A percentile compares a stretch with the other conserved stretches of the same genome.
Conservation (phyloP, 2,329 filamentous ascomycete species). For the Trichophyton rubrum region DNA sequence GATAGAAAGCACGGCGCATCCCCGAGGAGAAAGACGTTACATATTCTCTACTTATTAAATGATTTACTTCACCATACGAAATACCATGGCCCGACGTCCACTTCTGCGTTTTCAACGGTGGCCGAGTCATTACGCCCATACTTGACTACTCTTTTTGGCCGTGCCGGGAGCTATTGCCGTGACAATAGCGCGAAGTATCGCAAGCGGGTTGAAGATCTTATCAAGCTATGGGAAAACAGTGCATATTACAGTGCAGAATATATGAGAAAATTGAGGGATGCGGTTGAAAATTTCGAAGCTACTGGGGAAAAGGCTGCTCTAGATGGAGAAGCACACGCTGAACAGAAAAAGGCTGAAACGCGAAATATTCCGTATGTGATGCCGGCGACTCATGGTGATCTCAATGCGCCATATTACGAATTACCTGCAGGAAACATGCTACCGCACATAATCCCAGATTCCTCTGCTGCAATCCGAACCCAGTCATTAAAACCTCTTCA, state of each 20-base stretch:
- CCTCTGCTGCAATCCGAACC: constrained; percentile 59
- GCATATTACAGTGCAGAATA: constrained; percentile 47
- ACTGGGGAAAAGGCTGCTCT: constrained; percentile 22
- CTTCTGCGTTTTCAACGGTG: constrained; percentile 38
- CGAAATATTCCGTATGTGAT: constrained; percentile 53
- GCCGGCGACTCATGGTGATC: constrained; percentile 65
- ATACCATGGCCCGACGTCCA: constrained; percentile 33
- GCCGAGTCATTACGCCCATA: constrained; percentile 45
- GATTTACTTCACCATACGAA: constrained; percentile 63
- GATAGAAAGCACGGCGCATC: constrained; percentile 28
- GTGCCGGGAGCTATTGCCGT: constrained; percentile 43
- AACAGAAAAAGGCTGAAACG: constrained; percentile 32
- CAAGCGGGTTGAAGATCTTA: constrained; percentile 50
- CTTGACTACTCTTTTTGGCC: constrained; percentile 50
- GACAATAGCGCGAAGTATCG: constrained; percentile 53
- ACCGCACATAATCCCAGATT: constrained; percentile 64
- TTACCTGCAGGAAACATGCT: constrained; percentile 72
- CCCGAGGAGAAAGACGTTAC: constrained; percentile 55
- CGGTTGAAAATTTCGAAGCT: constrained; percentile 37
- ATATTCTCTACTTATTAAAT: constrained; percentile 66
- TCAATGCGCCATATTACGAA: constrained; percentile 63
- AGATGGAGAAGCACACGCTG: constrained; percentile 18
- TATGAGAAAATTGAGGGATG: constrained; percentile 47
- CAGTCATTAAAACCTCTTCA: constrained; percentile 59
- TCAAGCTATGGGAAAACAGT: constrained; percentile 59